These are phyloP conservation scores for Diatrype stigma DNA, from an alignment of 2,329 filamentous ascomycete genomes.

Conservation along the genomic window DNA sequence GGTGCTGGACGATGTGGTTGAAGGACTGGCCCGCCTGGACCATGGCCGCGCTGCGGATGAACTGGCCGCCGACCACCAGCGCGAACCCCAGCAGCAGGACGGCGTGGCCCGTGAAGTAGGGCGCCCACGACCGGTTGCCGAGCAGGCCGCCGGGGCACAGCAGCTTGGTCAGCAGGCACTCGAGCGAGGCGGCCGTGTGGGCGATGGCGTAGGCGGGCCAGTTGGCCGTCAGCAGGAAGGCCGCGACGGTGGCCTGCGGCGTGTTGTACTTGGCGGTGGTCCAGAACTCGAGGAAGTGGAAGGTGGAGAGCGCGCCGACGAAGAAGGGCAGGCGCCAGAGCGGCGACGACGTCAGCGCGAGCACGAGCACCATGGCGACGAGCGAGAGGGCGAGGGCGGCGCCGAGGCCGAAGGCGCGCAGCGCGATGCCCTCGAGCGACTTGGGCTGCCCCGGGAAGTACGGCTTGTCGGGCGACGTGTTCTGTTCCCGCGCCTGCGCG, in stretches of 20 bases:
- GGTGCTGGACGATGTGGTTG: slow-evolving; percentile 79
- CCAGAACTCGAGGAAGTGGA: slow-evolving; percentile 97
- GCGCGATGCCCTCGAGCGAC: slow-evolving; percentile 56
- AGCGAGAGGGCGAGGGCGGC: slow-evolving; percentile 34
- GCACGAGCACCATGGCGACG: slow-evolving; percentile 27
- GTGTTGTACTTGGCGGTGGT: slow-evolving; percentile 84
- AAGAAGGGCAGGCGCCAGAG: slow-evolving; percentile 66
- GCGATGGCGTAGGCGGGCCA: slow-evolving; percentile 81
- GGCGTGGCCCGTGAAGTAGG: slow-evolving; percentile 33
- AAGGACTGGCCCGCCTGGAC: slow-evolving; percentile 83
- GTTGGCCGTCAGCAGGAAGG: slow-evolving; percentile 82
- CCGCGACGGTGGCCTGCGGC: slow-evolving; percentile 62
- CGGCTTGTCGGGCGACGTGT: slow-evolving; percentile 27
- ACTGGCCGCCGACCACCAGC: slow-evolving; percentile 67
- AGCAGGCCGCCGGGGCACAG: slow-evolving; percentile 50
- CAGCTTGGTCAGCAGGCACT: slow-evolving; percentile 61
- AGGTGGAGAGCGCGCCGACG: slow-evolving; percentile 63
- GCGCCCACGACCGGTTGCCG: slow-evolving; percentile 40
- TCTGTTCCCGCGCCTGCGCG: slow-evolving; percentile 20
- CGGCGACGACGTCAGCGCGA: slow-evolving; percentile 37
- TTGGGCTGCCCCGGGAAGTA: slow-evolving; percentile 46
- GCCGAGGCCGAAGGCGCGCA: slow-evolving; percentile 54
- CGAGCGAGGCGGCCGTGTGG: slow-evolving; percentile 68
- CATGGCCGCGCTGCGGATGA: slow-evolving; percentile 79
- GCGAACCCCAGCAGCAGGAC: slow-evolving; percentile 55